Base-by-base conservation (phyloP, 75 land plant genomes). In the Chamaecyparis obtusa region DNA sequence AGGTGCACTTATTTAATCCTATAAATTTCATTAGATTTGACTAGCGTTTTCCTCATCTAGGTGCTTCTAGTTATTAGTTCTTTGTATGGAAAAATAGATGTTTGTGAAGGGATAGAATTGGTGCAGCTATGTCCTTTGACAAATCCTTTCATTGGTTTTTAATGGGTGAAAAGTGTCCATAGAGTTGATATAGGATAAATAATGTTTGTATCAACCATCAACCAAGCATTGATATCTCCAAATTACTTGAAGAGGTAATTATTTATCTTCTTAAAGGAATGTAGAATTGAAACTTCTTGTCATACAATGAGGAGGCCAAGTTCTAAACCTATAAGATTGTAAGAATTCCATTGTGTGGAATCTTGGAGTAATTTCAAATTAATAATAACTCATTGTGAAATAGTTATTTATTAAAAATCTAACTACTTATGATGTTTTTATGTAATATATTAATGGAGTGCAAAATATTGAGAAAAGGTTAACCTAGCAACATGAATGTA, bases 241-340 rank as follows among this genome's bases (percentile, higher is more conserved):
- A 87, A 83, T 57, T 86, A 30, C 84, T 87, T 35, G 86, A 87
- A n/a, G 87, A 87, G 88, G 83, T 79, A 35, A 71, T 56, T 56
- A 56, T 19, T 56, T 56, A 0, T 19, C 4, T 56, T 2, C 2
- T 56, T 56, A n/a, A 27, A 33, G n/a, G 74, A 8, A 69, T n/a
- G n/a, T 44, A 56, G 75, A 16, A n/a, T 67, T 89, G 78, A 93
- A 97, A 96, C 92, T 97, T 51, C 71, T 97, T 32, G 87, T 94
- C 79, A 91, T 97, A 94, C 96, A 97, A 87, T 95, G 95, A 60
- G 99, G 99, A 71, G 99, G 99, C 79, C 88, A 92, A 72, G 92
- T 96, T 79, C 94, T 95, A 15, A 96, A 48, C 0, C 95, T 90
- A 93, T 94, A 69, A 98, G 99, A 80, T 90, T 88, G 21, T 88